A percentile compares a stretch with the other conserved stretches of the same genome.
These are phyloP conservation scores for Aegilops umbellulata DNA, from an alignment of 176 grass and related monocot species.

Conservation along the genomic window DNA sequence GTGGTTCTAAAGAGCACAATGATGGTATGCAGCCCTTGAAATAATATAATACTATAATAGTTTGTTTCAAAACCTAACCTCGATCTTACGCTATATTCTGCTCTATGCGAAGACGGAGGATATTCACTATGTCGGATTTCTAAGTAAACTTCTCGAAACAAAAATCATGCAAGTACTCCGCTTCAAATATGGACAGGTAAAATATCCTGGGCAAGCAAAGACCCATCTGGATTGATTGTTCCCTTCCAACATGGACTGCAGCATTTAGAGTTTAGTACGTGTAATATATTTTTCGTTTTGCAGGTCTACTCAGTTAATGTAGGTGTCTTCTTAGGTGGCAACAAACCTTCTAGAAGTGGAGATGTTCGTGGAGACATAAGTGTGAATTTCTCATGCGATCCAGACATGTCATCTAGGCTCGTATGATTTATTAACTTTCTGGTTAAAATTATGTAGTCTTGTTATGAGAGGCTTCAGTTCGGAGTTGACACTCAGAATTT, in stretches of 20 bases:
- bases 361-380: slow-evolving; percentile 94
- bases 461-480: neutral
- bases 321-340: slow-evolving; percentile 93
- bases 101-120: slow-evolving; percentile 67
- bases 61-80: slow-evolving; percentile 17
- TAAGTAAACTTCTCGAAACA: slow-evolving; percentile 97
- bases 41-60: neutral
- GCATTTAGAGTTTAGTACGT: slow-evolving; percentile 6
- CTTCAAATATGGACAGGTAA: slow-evolving; percentile 97
- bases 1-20: slow-evolving; percentile 72
- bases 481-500: slow-evolving; percentile 27
- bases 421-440: slow-evolving; percentile 42
- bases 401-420: slow-evolving; percentile 86
- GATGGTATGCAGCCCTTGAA: slow-evolving; percentile 59
- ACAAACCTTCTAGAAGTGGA: slow-evolving; percentile 95
- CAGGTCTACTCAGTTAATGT: slow-evolving; percentile 98
- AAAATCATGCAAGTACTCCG: slow-evolving; percentile 98
- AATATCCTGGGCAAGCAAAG: slow-evolving; percentile 20
- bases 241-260: neutral
- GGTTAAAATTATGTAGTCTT: neutral
- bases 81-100: slow-evolving; percentile 33
- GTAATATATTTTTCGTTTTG: slow-evolving; percentile 25
- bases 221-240: slow-evolving; percentile 17
- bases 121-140: slow-evolving; percentile 94
- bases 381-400: slow-evolving; percentile 95